These are phyloP conservation scores for Euryodendron excelsum DNA, from an alignment of 148 eudicot genomes.

Conservation along the genomic window DNA sequence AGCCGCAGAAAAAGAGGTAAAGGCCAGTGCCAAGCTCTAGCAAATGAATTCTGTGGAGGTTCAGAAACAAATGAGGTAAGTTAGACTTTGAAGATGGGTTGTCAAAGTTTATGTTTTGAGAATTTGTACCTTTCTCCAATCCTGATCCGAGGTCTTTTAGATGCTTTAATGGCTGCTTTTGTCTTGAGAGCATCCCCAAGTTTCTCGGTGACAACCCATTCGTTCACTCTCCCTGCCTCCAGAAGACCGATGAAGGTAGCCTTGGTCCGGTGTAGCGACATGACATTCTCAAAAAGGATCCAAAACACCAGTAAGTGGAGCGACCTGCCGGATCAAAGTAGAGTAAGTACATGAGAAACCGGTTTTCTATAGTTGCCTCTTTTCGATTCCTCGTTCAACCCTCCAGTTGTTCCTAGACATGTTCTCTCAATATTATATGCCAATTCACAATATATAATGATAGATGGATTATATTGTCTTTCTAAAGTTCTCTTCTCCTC, in stretches of 20 bases:
- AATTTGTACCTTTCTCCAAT: constrained; percentile 32
- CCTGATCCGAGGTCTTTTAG: constrained; percentile 27
- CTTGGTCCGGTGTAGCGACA: constrained; percentile 46
- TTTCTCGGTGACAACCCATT: constrained; percentile 51
- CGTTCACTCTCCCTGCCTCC: constrained; percentile 41
- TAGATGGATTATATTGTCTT: no score
- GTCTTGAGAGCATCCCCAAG: constrained; percentile 40
- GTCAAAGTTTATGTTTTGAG: not conserved
- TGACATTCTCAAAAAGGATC: constrained; percentile 48
- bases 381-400: no score
- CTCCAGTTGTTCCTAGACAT: no score
- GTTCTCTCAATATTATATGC: no score
- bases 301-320: constrained; percentile 37
- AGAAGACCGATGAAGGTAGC: constrained; percentile 46
- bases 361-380: not conserved
- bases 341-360: not conserved
- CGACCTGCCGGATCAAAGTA: constrained; percentile 27
- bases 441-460: no score
- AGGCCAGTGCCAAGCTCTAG: constrained; percentile 35
- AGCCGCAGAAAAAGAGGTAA: constrained; percentile 40
- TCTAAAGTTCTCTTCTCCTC: no score
- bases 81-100: not conserved
- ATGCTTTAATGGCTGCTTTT: constrained; percentile 26
- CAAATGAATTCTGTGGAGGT: constrained; percentile 31
- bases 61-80: no score